Evolutionary conservation across 164 flowering plant species (phyloP).

Genomic region (Vitis rupestris): DNA sequence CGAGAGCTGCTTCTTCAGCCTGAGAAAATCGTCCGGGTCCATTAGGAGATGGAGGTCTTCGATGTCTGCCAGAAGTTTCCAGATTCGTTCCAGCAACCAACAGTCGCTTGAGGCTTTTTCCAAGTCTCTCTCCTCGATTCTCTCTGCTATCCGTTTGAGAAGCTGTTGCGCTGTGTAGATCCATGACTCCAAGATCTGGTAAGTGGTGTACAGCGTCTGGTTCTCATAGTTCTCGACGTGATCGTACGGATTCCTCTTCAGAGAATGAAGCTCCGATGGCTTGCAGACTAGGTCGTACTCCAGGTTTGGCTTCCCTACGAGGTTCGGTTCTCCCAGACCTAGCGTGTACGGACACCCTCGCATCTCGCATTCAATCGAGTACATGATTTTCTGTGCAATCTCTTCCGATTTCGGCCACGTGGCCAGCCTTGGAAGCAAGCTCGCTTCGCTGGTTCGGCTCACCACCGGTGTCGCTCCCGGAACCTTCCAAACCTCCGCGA

Average conservation of each 20-base stretch:
- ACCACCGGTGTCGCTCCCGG: conserved; percentile 50
- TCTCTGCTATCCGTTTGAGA: conserved; percentile 33
- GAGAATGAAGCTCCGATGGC: conserved; percentile 62
- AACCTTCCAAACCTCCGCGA: conserved; percentile 74
- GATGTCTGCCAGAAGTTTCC: conserved; percentile 70
- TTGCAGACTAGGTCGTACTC: conserved; percentile 76
- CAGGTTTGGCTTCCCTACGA: conserved; percentile 68
- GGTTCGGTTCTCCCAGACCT: conserved; percentile 87
- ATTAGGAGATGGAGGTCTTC: conserved; percentile 65
- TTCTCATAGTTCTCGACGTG: conserved; percentile 57
- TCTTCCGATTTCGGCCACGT: conserved; percentile 73
- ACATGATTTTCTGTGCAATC: conserved; percentile 53
- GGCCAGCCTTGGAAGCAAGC: conserved; percentile 79
- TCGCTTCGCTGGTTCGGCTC: conserved; percentile 62
- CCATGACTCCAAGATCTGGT: conserved; percentile 84
- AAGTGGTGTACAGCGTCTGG: conserved; percentile 50
- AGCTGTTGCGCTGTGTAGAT: conserved; percentile 39
- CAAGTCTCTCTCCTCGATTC: conserved; percentile 34
- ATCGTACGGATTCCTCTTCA: conserved; percentile 43
- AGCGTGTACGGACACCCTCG: conserved; percentile 67
- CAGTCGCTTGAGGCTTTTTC: conserved; percentile 52
- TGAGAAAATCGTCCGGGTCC: conserved; percentile 86
- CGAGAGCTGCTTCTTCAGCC: conserved; percentile 52
- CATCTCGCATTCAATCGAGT: conserved; percentile 77
- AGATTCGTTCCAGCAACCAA: conserved; percentile 62